Base-by-base conservation (phyloP, 2,329 filamentous ascomycete species). In the Raffaelea arxii region DNA sequence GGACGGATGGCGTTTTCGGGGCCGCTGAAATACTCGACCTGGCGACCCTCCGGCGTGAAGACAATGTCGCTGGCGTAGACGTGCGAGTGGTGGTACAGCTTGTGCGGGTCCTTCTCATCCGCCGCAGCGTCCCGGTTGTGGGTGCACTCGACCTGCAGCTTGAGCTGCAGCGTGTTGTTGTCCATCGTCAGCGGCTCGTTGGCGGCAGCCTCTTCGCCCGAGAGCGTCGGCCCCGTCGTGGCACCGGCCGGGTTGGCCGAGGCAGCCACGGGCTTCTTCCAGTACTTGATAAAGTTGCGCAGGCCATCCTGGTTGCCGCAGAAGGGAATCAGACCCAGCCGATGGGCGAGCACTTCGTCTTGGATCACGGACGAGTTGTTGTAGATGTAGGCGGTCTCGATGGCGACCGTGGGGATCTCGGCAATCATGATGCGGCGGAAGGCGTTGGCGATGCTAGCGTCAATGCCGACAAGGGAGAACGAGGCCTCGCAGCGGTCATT, bases 301-400 rank as follows among this genome's bases (percentile, higher is more conserved):
- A 98, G 72, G 44, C 86, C 90, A 46, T 85, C 75, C 53, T 82
- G 78, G 51, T 80, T 78, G 54, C 87, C 92, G 54, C 82, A 84
- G 56, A 98, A 82, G 18, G 94, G 92, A 46, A 98, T 84, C 40
- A 98, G 78, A 49, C 92, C 92, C 25, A 98, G 74, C 39, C 92
- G 78, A 63, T 92, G 86, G 16, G 90, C 84, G 44, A 98, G 81
- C 4, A 98, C 91, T 70, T 98, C 92, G 62, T 98, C 92, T 64
- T 97, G 91, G 59, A 98, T 92, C 30, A 98, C 89, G 5, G 88
- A 95, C 43, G 91, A 97, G 72, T 98, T 98, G 72, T 96, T 94
- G 62, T 87, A 78, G 53, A 97, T 82, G 68, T 85, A 98, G 62
- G 94, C 87, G 52, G 81, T 83, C 72, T 98, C 92, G 59, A 98